Percentiles rank a stretch among this genome's conserved stretches.
These are phyloP conservation scores for Thelephora terrestris DNA, from an alignment of 1,284 basidiomycete species.

Conservation along the genomic window DNA sequence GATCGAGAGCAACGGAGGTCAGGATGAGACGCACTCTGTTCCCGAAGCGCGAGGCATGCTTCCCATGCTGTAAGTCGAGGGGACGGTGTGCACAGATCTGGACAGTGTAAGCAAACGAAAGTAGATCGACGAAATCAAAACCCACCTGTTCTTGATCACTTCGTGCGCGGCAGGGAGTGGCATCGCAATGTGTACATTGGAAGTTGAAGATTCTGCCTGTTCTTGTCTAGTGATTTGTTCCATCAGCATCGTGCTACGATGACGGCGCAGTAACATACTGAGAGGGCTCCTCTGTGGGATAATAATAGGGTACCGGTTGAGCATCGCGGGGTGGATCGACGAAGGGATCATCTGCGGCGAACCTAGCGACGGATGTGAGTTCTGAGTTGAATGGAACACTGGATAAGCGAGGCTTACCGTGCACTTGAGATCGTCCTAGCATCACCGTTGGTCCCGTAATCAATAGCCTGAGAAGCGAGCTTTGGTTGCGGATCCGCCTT, in stretches of 20 bases:
- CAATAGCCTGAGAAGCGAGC: conserved; percentile 8
- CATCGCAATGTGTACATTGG: conserved; percentile 17
- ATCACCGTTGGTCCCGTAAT: conserved; percentile 12
- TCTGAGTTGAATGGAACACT: conserved; percentile 3
- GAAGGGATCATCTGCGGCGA: conserved; percentile 29
- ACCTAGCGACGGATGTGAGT: conserved; percentile 9
- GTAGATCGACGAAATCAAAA: not conserved
- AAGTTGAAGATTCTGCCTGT: conserved; percentile 17
- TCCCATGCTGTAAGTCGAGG: not conserved
- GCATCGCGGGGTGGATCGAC: conserved; percentile 29
- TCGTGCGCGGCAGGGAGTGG: conserved; percentile 29
- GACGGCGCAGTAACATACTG: conserved; percentile 7
- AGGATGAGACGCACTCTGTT: not conserved
- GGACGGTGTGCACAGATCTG: conserved; percentile 10
- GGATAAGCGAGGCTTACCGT: conserved; percentile 19
- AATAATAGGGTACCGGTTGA: conserved; percentile 4
- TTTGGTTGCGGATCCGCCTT: conserved; percentile 9
- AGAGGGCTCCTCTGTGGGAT: conserved; percentile 5
- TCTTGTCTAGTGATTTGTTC: not conserved
- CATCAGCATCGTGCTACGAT: not conserved
- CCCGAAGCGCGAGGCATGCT: not conserved
- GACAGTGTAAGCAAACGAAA: not conserved
- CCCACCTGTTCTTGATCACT: conserved; percentile 25
- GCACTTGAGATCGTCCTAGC: conserved; percentile 18
- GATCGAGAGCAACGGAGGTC: not conserved